Evolutionary conservation across 1,139 yeast genomes (phyloP), one percentile per base, ranked within the genome.

Genomic region (Kodamaea sp.): DNA sequence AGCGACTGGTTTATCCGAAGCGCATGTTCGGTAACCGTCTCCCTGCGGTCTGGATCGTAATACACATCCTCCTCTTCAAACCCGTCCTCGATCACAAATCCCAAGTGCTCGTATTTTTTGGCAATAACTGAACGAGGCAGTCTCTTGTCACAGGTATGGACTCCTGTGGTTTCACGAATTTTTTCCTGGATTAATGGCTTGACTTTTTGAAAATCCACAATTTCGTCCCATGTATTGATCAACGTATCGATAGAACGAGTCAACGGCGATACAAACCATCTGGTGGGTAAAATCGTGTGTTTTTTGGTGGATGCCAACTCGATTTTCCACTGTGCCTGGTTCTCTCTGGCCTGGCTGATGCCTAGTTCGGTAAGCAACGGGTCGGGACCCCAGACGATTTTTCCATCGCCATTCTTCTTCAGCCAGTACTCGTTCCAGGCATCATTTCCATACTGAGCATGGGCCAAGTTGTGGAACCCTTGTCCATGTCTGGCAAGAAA

Each of bases 401-500:
- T 57, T 6, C 72, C 76, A 43, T 70, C 74, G 1, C 74, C 73
- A 32, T 57, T 59, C 30, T 65, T 43, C 34, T 60, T 65, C 29
- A 69, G 63, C 73, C 74, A 70, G 42, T 69, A 46, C 16, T 57
- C 59, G 39, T 70, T 66, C 76, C 76, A 70, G 3, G 50, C 66
- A 24, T 61, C 53, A 32, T 70, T 61, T 3, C 76, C 76, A 38
- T 70, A 70, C 38, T 59, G 55, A 12, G 57, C 35, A 42, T 69
- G 71, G 27, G 73, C 75, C 41, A 68, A 46, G 46, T 70, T 70
- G 47, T 70, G 76, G 47, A 43, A 68, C 3, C 76, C 76, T 44
- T 70, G 73, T 3, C 75, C 75, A 37, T 70, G 76, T 41, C 76
- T 62, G 12, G 73, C 72, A 26, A 70, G 54, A 40, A 66, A 62